Percentiles rank a stretch among this genome's conserved stretches.
Evolutionary conservation across 1,139 yeast genomes (phyloP).

Genomic region (Geotrichum restrictum): DNA sequence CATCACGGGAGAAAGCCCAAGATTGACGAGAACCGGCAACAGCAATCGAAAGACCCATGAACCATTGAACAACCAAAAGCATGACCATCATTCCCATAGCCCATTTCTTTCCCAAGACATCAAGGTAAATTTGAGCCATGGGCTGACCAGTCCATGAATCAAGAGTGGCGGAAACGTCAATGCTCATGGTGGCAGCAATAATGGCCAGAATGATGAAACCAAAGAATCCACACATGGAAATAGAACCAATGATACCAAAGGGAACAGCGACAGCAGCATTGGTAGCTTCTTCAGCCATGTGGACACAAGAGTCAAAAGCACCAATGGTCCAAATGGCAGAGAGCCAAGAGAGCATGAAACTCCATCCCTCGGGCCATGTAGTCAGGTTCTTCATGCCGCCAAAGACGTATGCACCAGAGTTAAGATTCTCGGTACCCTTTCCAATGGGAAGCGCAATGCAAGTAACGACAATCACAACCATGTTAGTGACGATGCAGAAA

Average conservation of each 20-base stretch:
- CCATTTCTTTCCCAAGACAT: constrained; percentile 67
- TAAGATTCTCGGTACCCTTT: constrained; percentile 31
- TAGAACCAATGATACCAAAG: constrained; percentile 55
- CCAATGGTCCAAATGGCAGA: constrained; percentile 48
- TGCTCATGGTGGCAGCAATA: constrained; percentile 53
- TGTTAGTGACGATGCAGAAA: constrained; percentile 54
- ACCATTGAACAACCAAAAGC: constrained; percentile 38
- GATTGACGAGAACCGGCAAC: constrained; percentile 86
- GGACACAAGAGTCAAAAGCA: constrained; percentile 69
- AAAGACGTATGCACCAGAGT: constrained; percentile 48
- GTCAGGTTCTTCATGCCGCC: constrained; percentile 53
- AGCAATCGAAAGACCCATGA: constrained; percentile 64
- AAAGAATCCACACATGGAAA: constrained; percentile 54
- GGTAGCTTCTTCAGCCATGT: constrained; percentile 64
- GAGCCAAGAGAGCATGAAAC: constrained; percentile 57
- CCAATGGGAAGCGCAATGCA: constrained; percentile 57
- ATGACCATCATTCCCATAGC: constrained; percentile 43
- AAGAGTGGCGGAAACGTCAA: constrained; percentile 46
- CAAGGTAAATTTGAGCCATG: constrained; percentile 59
- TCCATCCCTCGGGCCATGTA: constrained; percentile 67
- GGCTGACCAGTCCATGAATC: constrained; percentile 34
- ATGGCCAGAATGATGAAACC: constrained; percentile 59
- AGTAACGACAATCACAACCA: constrained; percentile 52
- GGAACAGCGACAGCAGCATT: constrained; percentile 66
- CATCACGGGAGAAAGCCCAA: constrained; percentile 85